Evolutionary conservation across 1,284 basidiomycete genomes (phyloP), one percentile per base, ranked within the genome.

Genomic region (Puccinia polysora): DNA sequence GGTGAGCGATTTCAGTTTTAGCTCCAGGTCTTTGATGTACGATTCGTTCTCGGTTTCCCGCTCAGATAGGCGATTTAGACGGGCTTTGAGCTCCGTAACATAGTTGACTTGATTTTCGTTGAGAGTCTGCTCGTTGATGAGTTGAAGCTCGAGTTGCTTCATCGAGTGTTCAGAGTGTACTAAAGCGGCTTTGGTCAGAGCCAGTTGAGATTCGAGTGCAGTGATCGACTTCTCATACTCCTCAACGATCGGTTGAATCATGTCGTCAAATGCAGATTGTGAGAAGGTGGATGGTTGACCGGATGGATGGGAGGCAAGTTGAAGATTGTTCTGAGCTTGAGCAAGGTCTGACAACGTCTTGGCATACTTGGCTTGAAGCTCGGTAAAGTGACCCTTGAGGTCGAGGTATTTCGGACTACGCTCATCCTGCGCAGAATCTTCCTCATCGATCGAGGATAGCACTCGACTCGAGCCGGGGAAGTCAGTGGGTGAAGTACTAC

Each of bases 191-290:
- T 90, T 86, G 76, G 92, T 91, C 64, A 97, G 84, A 76, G 87
- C 91, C 69, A 97, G 85, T 80, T 97, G 90, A 0, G 93, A 90
- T 80, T 98, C 96, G 83, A 98, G 89, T 1, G 91, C 88, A 56
- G 88, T 87, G 75, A 98, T 94, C 0, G 93, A 91, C 84, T 95
- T n/a, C n/a, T n/a, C n/a, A n/a, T n/a, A n/a, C n/a, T n/a, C n/a
- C n/a, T n/a, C n/a, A n/a, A n/a, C n/a, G 94, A 59, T 36, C 10
- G 56, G 56, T 38, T 59, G 56, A 34, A 59, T 59, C 34, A 59
- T 34, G 18, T 18, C 34, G 34, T 59, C 56, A 59, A 59, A 59
- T 18, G 34, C 56, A 7, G 12, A 18, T 20, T 59, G 56, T 20
- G 20, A 28, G 30, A 59, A 20, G 15, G 52, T 25, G 4, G n/a